Base-by-base conservation (phyloP, 2,329 filamentous ascomycete species). In the Neodidymelliopsis sp. region DNA sequence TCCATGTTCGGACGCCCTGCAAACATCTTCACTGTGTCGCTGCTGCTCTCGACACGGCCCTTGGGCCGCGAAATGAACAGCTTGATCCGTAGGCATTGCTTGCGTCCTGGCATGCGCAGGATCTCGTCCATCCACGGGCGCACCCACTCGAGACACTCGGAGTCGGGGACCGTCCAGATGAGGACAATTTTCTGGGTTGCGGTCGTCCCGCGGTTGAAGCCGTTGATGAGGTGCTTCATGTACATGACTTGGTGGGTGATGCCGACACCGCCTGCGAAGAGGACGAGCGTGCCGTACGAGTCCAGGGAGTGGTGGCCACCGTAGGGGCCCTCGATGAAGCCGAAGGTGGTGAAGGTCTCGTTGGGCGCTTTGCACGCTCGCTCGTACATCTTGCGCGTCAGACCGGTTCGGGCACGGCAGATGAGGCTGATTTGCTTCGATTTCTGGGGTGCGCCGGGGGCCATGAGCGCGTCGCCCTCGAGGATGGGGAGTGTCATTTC, bases 221-320 rank as follows among this genome's bases (percentile, higher is more conserved):
- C 87, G 5, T 80, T 77, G 20, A 92, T 83, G 1, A 93, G 81
- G 56, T 90, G 84, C 48, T 86, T 84, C 28, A 92, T 82, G 68
- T 90, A 88, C 41, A 87, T 87, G 19, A 91, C 84, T 56, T 88
- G 87, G 62, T 93, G 89, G 1, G 89, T 91, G 62, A 93, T 89
- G 55, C 89, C 89, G 10, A 92, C 87, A 62, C 89, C 89, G 48
- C 88, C 89, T 0, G 89, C 89, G 66, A 93, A 90, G 28, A 93
- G 81, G 70, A 92, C 83, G 22, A 88, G 85, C 0, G 88, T 91
- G 56, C 89, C 89, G 71, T 91, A 92, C 1, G 87, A 90, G 52
- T 86, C 80, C 67, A 92, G 80, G 57, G 77, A 79, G 68, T 91
- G 86, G 66, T 86, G 79, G 27, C 85, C 87, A 37, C 88, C 81